Base-by-base conservation (phyloP, 2,329 filamentous ascomycete genomes). In the Sclerotinia glacialis region DNA sequence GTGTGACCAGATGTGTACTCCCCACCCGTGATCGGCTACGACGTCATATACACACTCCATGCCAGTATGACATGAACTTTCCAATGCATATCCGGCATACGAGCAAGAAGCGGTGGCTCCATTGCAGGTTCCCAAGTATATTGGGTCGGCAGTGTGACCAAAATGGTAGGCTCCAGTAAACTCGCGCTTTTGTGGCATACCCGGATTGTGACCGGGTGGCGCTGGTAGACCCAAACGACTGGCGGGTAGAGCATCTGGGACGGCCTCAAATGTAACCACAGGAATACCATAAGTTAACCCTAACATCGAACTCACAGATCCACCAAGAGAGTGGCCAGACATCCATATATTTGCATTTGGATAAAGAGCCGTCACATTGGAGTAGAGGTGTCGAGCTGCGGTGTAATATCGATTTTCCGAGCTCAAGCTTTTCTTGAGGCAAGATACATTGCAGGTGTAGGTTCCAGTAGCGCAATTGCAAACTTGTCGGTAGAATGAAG, bases 41-140 rank as follows among this genome's bases (percentile, higher is more conserved):
- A 95, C 95, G 74, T 99, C 94, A 76, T 97, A 99, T 0, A 90
- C 86, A 74, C 95, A 98, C 76, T 95, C 89, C 64, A 86, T 85
- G 9, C 95, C 95, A 0, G 92, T 90, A 74, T 98, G 95, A 73
- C 95, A 99, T n/a, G 89, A 84, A 16, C 92, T 90, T 78, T 99
- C 93, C 82, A 99, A 85, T 1, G 95, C 93, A 76, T 98, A 99
- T 0, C 95, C 95, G 1, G 88, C 94, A 74, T 76, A 96, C 88
- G 93, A 95, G 78, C 95, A 98, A 14, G 89, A 88, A 3, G 94
- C 93, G 2, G 91, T 93, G 3, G 91, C 92, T 42, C 91, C 91
- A 74, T 97, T 97, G 79, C 95, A 98, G 0, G 89, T 91, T 42
- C 95, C 95, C 80, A 97, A 93, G 74, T 89, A 99, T 44, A 99